These are phyloP conservation scores for Candida hispaniensis DNA, from an alignment of 805 yeast genomes.

Conservation along the genomic window DNA sequence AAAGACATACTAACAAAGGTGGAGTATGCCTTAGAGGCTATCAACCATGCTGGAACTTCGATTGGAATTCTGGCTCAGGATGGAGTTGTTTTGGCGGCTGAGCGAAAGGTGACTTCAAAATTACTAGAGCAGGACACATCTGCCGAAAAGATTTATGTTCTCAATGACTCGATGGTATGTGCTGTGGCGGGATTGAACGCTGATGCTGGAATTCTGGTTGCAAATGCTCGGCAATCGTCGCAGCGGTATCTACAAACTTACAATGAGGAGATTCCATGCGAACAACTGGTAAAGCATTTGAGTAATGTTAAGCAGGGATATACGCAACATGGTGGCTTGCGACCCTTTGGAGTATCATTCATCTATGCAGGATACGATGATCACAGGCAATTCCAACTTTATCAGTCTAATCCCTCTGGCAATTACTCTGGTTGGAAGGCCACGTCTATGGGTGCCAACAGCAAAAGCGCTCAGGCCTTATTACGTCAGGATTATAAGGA, in stretches of 20 bases:
- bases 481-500: constrained; percentile 91
- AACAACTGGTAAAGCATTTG: constrained; percentile 71
- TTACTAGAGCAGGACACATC: constrained; percentile 87
- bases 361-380: constrained; percentile 94
- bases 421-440: constrained; percentile 99
- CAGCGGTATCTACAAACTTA: constrained; percentile 78
- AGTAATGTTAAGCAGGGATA: constrained; percentile 96
- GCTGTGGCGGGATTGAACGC: constrained; percentile 99
- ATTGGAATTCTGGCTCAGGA: constrained; percentile 65
- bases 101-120: constrained; percentile 86
- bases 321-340: constrained; percentile 96
- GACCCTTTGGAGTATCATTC: constrained; percentile 97
- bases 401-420: constrained; percentile 94
- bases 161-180: constrained; percentile 74
- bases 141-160: constrained; percentile 81
- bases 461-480: constrained; percentile 89
- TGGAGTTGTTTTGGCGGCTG: constrained; percentile 95
- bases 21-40: constrained; percentile 91
- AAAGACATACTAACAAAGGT: not conserved
- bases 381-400: constrained; percentile 78
- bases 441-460: constrained; percentile 91
- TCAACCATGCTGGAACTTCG: constrained; percentile 74
- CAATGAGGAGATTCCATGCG: constrained; percentile 91
- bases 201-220: constrained; percentile 85
- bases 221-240: constrained; percentile 74